Base-by-base conservation (phyloP, 192 early-diverging fungal genomes). In the Globomyces pollinis-pini region DNA sequence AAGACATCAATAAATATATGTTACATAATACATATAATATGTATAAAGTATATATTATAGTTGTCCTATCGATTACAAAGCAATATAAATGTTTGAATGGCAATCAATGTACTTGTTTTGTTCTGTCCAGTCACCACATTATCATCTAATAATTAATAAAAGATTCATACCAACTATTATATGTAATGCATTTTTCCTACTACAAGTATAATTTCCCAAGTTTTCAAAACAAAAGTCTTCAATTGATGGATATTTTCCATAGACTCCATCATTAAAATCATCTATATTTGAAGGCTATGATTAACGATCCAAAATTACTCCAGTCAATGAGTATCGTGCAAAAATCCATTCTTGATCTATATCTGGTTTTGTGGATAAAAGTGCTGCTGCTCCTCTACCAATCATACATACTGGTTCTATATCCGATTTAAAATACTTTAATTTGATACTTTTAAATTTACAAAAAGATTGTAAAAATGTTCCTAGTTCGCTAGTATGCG, bases 71-170 rank as follows among this genome's bases (percentile, higher is more conserved):
- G 50, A 52, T 8, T n/a, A 26, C 50, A 52, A 9, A 52, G 28
- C 50, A 52, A 20, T 16, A 52, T 52, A 52, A 52, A 52, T n/a
- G 50, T 52, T 29, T 52, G 50, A 5, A 52, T 20, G 5, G 50
- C 50, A 18, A 52, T 13, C 12, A 52, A 29, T n/a, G 50, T n/a
- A 26, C 50, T 52, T 15, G 6, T 35, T 35, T 52, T 52, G 28
- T 18, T 52, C 18, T 52, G 50, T 18, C 20, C 29, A n/a, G 50
- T 52, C 7, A 52, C 34, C 8, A 52, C 5, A 20, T 52, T 18
- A 26, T 52, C 50, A 35, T 52, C 50, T 52, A 29, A n/a, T n/a
- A n/a, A n/a, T n/a, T 16, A 9, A n/a, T 44, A 16, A 7, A 9
- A 44, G 6, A 6, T 4, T 12, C 13, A 5, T 20, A 44, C 42